Evolutionary conservation across 371 early-diverging fungal genomes (phyloP), one percentile per base, ranked within the genome.

Genomic region (Mucor circinelloides): DNA sequence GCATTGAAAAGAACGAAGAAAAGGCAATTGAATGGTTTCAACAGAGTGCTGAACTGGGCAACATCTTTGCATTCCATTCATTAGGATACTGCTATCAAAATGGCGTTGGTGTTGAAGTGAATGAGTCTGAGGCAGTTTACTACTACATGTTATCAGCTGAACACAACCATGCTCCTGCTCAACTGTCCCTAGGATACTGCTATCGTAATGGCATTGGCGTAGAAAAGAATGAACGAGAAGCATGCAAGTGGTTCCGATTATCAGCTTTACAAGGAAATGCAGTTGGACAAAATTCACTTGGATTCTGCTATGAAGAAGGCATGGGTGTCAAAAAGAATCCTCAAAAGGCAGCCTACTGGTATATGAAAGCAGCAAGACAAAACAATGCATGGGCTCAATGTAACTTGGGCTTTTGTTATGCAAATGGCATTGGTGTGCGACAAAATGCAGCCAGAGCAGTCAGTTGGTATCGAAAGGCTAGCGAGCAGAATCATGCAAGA

Each of bases 61-160:
- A 93, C 62, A 85, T 91, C 9, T 88, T 92, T 66, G 96, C 94
- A 3, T 87, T 88, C 60, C 93, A 94, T 58, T 92, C 92, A 2
- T 84, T 96, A 38, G 98, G 95, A 6, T 95, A 91, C 67, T 96
- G 97, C 71, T 95, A 91, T 71, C 94, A 94, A 59, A 93, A 96
- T 69, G 97, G 95, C 7, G 84, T 93, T 52, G 95, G 95, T 13
- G 90, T 93, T 73, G 42, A 56, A 42, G 66, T 81, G 8, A 80
- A 93, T 73, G 65, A 88, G 6, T 59, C 74, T 10, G 74, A 87
- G 69, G 94, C 96, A 3, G 85, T 94, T 8, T 71, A 82, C 48
- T 95, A 92, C 91, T 97, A 94, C 74, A 87, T 85, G 56, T 58
- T 75, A 42, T 80, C 85, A 8, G 89, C 92, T 19, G 90, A 89